phyloP scores from a whole-genome alignment of 2,329 filamentous ascomycete species.

The Pyrenophora tritici-repentis region DNA sequence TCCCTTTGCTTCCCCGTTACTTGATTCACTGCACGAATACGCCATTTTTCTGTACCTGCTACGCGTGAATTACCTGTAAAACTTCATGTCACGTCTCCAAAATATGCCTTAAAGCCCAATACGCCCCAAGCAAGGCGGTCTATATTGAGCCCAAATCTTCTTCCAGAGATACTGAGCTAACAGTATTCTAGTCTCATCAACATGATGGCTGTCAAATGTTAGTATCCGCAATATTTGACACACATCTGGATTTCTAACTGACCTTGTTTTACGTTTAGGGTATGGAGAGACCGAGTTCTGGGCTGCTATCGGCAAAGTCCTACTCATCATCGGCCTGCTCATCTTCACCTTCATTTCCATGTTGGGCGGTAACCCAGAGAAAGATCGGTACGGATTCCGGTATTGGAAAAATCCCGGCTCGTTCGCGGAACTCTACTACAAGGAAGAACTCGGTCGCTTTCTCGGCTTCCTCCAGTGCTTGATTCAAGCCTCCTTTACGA shows the following conservation, averaged over 20 bases:
- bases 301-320: conserved; percentile 65
- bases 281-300: conserved; percentile 69
- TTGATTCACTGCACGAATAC: not conserved
- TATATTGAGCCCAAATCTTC: not conserved
- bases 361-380: conserved; percentile 77
- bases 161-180: conserved; percentile 14
- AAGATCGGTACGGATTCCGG: conserved; percentile 54
- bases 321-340: conserved; percentile 54
- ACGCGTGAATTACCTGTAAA: not conserved
- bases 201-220: conserved; percentile 60
- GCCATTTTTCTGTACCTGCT: not conserved
- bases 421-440: conserved; percentile 68
- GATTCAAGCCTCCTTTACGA: conserved; percentile 61
- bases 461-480: conserved; percentile 77
- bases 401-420: conserved; percentile 66
- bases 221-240: too few relatives aligned
- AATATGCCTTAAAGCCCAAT: not conserved
- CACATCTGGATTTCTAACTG: too few relatives aligned
- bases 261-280: not conserved
- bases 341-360: conserved; percentile 76
- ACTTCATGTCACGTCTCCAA: not conserved
- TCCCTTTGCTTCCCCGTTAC: not conserved
- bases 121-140: not conserved
- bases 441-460: conserved; percentile 70
- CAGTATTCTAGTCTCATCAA: conserved; percentile 60